Conservation (phyloP, 495 filamentous ascomycete species). For the Rusavskia elegans region DNA sequence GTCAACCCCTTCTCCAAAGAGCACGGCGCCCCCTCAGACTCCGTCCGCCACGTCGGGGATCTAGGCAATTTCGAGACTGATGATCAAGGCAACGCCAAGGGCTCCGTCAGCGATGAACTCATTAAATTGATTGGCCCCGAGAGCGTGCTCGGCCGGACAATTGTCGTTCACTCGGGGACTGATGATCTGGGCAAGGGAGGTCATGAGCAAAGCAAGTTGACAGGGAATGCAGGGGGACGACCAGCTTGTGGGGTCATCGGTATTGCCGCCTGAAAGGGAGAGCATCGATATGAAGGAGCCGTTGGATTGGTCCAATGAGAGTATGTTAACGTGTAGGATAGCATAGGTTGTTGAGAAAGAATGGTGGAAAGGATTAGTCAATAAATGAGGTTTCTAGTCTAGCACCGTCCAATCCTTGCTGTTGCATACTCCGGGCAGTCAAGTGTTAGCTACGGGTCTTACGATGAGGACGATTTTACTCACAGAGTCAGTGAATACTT, state of each 20-base stretch:
- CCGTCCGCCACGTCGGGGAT: constrained; percentile 86
- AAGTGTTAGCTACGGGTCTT: no score
- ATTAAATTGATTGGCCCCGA: constrained; percentile 91
- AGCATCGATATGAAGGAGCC: background rate
- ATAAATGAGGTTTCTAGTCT: no score
- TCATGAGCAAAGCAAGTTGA: constrained; percentile 89
- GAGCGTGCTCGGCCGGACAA: constrained; percentile 88
- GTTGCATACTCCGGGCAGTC: no score
- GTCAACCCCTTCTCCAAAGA: constrained; percentile 90
- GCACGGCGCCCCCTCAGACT: constrained; percentile 75
- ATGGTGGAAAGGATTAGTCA: no score
- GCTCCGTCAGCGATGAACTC: constrained; percentile 55
- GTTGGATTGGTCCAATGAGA: no score
- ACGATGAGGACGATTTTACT: no score
- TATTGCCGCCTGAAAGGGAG: background rate
- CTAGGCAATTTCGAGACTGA: constrained; percentile 95
- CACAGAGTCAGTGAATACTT: no score
- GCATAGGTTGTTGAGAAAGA: no score
- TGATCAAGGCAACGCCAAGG: constrained; percentile 71
- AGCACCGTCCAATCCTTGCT: no score
- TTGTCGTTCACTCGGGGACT: constrained; percentile 87
- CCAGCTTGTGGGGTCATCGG: constrained; percentile 64
- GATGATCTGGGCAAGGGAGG: constrained; percentile 88
- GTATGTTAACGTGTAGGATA: no score
- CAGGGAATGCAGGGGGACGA: constrained; percentile 81